phyloP scores from a whole-genome alignment of 805 yeast species.

The Kluyveromyces siamensis region DNA sequence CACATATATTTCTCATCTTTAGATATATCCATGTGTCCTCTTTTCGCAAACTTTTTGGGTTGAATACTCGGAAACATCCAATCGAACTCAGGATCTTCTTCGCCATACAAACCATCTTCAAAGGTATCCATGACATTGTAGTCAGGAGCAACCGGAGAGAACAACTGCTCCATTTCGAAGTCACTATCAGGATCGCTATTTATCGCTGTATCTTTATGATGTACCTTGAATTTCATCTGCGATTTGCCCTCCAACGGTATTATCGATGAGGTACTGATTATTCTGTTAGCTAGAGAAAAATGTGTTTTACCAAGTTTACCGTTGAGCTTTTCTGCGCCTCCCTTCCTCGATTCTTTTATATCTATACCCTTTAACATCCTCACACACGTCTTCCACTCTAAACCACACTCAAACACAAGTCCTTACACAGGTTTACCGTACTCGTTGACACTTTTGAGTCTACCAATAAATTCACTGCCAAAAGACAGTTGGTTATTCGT shows the following conservation, averaged over 20 bases:
- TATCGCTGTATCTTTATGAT: background rate
- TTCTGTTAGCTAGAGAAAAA: background rate
- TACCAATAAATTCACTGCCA: too few relatives aligned
- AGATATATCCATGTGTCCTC: background rate
- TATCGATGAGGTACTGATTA: background rate
- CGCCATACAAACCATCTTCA: background rate
- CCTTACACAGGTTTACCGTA: too few relatives aligned
- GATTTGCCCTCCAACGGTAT: background rate
- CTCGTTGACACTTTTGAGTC: too few relatives aligned
- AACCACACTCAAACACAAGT: too few relatives aligned
- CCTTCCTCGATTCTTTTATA: background rate
- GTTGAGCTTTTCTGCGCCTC: background rate
- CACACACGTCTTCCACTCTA: too few relatives aligned
- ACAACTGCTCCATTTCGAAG: background rate
- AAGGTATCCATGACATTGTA: background rate
- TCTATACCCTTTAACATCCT: too few relatives aligned
- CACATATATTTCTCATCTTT: background rate
- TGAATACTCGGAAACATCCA: background rate
- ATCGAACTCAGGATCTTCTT: background rate
- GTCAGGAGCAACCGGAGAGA: background rate
- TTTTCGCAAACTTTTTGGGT: background rate
- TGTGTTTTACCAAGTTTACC: background rate
- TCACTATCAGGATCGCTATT: background rate
- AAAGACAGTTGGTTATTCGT: too few relatives aligned
- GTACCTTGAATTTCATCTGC: background rate